These are phyloP conservation scores for Colletotrichum costaricense DNA, from an alignment of 2,329 filamentous ascomycete species.

Conservation along the genomic window DNA sequence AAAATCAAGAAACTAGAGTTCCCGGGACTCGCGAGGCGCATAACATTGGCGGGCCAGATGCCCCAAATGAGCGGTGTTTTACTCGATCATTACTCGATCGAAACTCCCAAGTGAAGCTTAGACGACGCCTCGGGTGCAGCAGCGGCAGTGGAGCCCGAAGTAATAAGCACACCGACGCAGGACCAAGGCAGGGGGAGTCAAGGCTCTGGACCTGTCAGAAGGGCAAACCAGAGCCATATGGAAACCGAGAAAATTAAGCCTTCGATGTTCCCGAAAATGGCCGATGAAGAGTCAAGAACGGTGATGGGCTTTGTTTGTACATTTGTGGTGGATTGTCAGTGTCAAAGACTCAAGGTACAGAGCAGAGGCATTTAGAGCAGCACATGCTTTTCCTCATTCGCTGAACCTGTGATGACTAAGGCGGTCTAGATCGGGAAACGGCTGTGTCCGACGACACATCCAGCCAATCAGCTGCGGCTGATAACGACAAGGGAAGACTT, in stretches of 20 bases:
- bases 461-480: slow-evolving; percentile 23
- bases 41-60: slow-evolving; percentile 6
- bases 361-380: neutral
- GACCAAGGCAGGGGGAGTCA: neutral
- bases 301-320: neutral
- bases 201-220: neutral
- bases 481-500: slow-evolving; percentile 29
- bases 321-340: neutral
- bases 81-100: slow-evolving; percentile 60
- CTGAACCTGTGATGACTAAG: slow-evolving; percentile 5
- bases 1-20: neutral
- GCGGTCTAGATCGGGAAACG: slow-evolving; percentile 19
- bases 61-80: slow-evolving; percentile 40
- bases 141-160: neutral
- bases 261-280: slow-evolving; percentile 18
- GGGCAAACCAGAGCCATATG: neutral
- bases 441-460: slow-evolving; percentile 17
- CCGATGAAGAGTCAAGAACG: neutral
- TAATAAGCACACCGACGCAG: neutral
- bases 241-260: neutral
- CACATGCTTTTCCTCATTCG: slow-evolving; percentile 16
- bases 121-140: slow-evolving; percentile 11
- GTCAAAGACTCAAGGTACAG: neutral
- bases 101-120: slow-evolving; percentile 46
- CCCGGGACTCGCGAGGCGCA: neutral